These are phyloP conservation scores for Agaricus blazei DNA, from an alignment of 768 basidiomycete genomes.

Conservation along the genomic window DNA sequence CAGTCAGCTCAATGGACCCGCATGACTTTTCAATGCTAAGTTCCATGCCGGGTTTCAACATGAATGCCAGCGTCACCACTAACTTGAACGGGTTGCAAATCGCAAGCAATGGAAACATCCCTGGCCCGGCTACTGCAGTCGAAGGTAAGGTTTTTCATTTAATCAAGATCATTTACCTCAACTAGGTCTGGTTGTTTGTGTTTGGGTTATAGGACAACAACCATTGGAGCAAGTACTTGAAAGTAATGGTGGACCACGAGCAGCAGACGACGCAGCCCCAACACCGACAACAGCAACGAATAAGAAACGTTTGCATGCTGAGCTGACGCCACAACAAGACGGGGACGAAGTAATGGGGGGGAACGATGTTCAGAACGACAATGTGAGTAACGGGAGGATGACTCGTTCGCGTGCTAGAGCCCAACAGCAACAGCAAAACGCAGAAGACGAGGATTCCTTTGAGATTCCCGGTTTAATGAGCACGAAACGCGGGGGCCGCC, in stretches of 20 bases:
- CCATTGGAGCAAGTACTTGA: slow-evolving; percentile 52
- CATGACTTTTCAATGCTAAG: slow-evolving; percentile 10
- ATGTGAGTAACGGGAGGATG: slow-evolving; percentile 5
- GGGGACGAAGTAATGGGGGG: slow-evolving; percentile 16
- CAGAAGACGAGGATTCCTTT: slow-evolving; percentile 9
- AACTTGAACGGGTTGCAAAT: slow-evolving; percentile 25
- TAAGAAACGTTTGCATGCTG: slow-evolving; percentile 38
- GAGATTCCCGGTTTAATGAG: slow-evolving; percentile 8
- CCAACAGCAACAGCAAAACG: slow-evolving; percentile 5
- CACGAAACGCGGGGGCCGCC: slow-evolving; percentile 9
- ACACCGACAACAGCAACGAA: slow-evolving; percentile 17
- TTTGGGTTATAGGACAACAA: slow-evolving; percentile 36
- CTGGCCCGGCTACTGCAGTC: slow-evolving; percentile 24
- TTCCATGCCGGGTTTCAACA: slow-evolving; percentile 7
- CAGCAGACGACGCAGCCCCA: slow-evolving; percentile 13
- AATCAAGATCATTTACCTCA: neutral
- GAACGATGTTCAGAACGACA: neutral
- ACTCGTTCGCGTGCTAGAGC: slow-evolving; percentile 8
- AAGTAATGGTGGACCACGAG: neutral
- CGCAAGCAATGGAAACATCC: slow-evolving; percentile 11
- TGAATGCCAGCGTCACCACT: slow-evolving; percentile 20
- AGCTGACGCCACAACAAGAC: slow-evolving; percentile 40
- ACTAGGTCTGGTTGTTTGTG: neutral
- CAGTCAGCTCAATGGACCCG: slow-evolving; percentile 7
- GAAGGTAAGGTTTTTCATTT: neutral